These are phyloP conservation scores for Magnaporthiopsis poae DNA, from an alignment of 2,329 filamentous ascomycete genomes.

Conservation along the genomic window DNA sequence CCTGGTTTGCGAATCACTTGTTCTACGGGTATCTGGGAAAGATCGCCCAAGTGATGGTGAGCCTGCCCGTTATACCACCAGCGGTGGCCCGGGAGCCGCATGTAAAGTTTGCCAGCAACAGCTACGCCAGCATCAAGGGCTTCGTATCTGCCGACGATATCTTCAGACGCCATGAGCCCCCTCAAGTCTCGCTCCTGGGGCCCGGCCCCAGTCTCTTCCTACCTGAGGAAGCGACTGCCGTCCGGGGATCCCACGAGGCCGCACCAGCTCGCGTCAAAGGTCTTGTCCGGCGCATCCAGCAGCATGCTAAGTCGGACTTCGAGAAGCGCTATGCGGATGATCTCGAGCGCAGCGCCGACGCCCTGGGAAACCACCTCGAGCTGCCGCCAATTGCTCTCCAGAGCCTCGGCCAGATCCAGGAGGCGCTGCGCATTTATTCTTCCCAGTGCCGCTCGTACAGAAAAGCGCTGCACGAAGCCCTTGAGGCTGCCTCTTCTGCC, in stretches of 20 bases:
- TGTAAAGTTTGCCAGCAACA: not conserved
- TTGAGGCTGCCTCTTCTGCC: not conserved
- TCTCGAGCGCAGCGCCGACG: not conserved
- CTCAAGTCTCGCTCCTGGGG: not conserved
- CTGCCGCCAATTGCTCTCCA: too few relatives aligned
- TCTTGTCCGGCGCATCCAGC: not conserved
- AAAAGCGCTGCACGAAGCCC: not conserved
- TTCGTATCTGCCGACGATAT: not conserved
- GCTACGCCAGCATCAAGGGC: not conserved
- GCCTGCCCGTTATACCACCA: not conserved
- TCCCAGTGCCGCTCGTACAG: not conserved
- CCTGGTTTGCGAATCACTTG: not conserved
- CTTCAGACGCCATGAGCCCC: not conserved
- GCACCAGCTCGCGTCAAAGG: not conserved
- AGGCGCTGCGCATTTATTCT: not conserved
- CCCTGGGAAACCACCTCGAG: not conserved
- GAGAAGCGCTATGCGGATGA: not conserved
- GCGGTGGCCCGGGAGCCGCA: too few relatives aligned
- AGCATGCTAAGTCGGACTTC: not conserved
- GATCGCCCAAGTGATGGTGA: not conserved
- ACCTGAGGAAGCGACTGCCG: too few relatives aligned
- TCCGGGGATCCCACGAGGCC: not conserved
- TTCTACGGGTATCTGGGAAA: constrained; percentile 1
- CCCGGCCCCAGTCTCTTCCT: too few relatives aligned
- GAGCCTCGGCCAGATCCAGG: not conserved